Conservation (phyloP, 1,284 basidiomycete genomes). For the Ganoderma lingzhi region DNA sequence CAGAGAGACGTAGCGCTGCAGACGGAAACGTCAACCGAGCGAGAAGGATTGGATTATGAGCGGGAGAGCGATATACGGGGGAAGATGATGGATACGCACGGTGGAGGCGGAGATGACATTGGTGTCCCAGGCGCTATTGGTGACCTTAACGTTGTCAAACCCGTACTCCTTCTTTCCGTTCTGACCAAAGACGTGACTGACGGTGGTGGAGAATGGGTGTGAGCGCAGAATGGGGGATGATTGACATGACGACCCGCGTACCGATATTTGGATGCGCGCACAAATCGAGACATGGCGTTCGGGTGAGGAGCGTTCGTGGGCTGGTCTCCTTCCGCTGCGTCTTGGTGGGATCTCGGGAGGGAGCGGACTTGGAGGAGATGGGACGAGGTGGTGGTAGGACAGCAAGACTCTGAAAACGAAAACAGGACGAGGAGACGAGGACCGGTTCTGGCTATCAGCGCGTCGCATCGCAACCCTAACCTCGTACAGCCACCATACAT, state of each 20-base stretch:
- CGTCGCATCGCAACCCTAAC: constrained; percentile 13
- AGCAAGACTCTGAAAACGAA: background rate
- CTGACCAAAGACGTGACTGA: constrained; percentile 91
- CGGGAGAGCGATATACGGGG: constrained; percentile 8
- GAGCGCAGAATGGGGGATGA: background rate
- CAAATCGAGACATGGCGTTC: constrained; percentile 70
- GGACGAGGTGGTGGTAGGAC: background rate
- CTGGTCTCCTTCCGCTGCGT: background rate
- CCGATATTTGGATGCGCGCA: constrained; percentile 79
- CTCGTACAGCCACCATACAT: background rate
- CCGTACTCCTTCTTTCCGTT: constrained; percentile 84
- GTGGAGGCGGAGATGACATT: constrained; percentile 91
- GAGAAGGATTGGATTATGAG: constrained; percentile 10
- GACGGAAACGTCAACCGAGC: background rate
- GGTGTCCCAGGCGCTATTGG: constrained; percentile 95
- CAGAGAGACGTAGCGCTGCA: constrained; percentile 84
- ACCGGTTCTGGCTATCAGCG: background rate
- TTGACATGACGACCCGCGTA: constrained; percentile 43
- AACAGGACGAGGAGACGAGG: background rate
- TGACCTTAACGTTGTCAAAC: constrained; percentile 92
- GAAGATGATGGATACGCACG: constrained; percentile 52
- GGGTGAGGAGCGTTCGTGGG: background rate
- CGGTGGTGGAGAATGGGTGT: constrained; percentile 35
- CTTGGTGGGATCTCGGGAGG: background rate
- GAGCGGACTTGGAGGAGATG: background rate